A percentile compares a stretch with the other conserved stretches of the same genome.
Evolutionary conservation across 345 rosid genomes (phyloP).

Genomic region (Microthlaspi erraticum): DNA sequence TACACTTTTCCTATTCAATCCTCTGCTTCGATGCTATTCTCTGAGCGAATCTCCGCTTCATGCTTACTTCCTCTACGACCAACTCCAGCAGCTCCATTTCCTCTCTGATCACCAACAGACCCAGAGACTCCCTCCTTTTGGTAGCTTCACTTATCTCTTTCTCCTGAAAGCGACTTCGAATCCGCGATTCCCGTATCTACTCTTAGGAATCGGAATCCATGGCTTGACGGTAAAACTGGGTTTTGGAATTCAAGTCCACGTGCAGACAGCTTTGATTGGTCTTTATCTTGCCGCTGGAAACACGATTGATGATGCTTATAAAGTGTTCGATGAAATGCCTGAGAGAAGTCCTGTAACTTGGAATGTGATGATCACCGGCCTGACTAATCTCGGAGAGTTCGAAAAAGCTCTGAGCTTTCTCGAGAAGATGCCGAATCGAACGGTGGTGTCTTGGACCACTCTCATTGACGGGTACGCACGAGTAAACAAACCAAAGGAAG

Average conservation of each 20-base stretch:
- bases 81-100: constrained; percentile 50
- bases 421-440: constrained; percentile 66
- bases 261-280: constrained; percentile 65
- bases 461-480: constrained; percentile 80
- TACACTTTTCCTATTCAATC: constrained; percentile 49
- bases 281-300: constrained; percentile 51
- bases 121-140: constrained; percentile 48
- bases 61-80: constrained; percentile 55
- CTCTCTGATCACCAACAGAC: constrained; percentile 26
- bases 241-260: constrained; percentile 63
- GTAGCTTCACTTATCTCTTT: constrained; percentile 68
- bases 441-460: constrained; percentile 81
- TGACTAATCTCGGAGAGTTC: constrained; percentile 62
- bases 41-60: constrained; percentile 44
- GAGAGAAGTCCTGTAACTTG: constrained; percentile 65
- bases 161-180: constrained; percentile 56
- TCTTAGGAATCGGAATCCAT: constrained; percentile 65
- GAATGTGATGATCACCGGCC: constrained; percentile 85
- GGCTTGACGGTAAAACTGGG: constrained; percentile 64
- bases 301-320: constrained; percentile 46
- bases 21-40: constrained; percentile 66
- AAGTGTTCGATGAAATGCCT: constrained; percentile 77
- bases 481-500: constrained; percentile 52
- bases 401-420: constrained; percentile 62
- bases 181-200: constrained; percentile 32